Percentiles rank a stretch among this genome's conserved stretches.
These are phyloP conservation scores for Starmera stellimalicola DNA, from an alignment of 1,139 yeast species.

Conservation along the genomic window DNA sequence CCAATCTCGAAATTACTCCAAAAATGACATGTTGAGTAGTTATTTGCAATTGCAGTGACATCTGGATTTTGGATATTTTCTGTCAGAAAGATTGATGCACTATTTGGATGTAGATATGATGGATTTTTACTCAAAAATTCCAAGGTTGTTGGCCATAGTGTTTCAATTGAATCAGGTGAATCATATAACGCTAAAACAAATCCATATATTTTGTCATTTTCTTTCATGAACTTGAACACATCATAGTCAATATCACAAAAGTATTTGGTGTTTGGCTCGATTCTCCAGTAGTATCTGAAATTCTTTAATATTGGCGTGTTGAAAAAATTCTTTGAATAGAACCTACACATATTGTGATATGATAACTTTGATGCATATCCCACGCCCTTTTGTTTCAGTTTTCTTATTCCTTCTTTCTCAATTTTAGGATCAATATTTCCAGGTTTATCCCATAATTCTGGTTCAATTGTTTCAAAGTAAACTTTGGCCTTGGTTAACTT, in stretches of 20 bases:
- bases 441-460: constrained; percentile 59
- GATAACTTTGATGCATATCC: constrained; percentile 57
- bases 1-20: constrained; percentile 86
- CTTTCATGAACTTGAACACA: constrained; percentile 64
- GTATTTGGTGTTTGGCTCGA: constrained; percentile 68
- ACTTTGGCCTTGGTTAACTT: constrained; percentile 37
- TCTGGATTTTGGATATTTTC: constrained; percentile 55
- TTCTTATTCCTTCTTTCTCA: constrained; percentile 30
- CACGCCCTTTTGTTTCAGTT: constrained; percentile 33
- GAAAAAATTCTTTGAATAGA: constrained; percentile 56
- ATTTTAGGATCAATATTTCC: constrained; percentile 36
- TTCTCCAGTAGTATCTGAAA: constrained; percentile 64
- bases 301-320: constrained; percentile 50
- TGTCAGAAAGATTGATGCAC: constrained; percentile 65
- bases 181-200: constrained; percentile 63
- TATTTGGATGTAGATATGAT: constrained; percentile 53
- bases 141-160: constrained; percentile 64
- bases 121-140: constrained; percentile 48
- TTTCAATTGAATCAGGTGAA: constrained; percentile 48
- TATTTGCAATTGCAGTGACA: constrained; percentile 42
- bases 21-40: constrained; percentile 80
- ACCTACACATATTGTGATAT: constrained; percentile 76
- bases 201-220: constrained; percentile 57
- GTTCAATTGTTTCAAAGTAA: constrained; percentile 48
- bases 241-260: constrained; percentile 65